These are phyloP conservation scores for Aristolochia contorta DNA, from an alignment of 164 flowering plant species.

Conservation along the genomic window DNA sequence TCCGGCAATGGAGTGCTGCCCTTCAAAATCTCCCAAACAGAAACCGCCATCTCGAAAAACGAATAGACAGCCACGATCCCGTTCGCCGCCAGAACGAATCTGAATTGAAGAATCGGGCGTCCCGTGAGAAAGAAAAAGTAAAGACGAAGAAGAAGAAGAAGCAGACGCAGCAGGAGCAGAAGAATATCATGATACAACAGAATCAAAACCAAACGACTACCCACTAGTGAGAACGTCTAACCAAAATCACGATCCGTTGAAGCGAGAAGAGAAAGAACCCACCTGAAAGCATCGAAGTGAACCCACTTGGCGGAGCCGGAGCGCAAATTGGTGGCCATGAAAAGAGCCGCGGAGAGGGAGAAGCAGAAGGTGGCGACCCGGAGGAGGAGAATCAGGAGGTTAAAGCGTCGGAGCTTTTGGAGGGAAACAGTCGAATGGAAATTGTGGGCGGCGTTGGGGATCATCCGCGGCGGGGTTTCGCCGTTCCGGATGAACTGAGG, in stretches of 20 bases:
- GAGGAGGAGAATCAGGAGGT: slow-evolving; percentile 51
- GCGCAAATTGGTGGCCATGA: slow-evolving; percentile 65
- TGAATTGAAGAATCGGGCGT: slow-evolving; percentile 13
- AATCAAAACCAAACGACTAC: too few relatives aligned
- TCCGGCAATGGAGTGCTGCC: slow-evolving; percentile 61
- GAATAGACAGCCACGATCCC: slow-evolving; percentile 67
- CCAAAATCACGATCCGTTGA: too few relatives aligned
- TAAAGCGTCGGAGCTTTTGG: slow-evolving; percentile 70
- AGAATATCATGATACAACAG: too few relatives aligned
- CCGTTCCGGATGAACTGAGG: slow-evolving; percentile 47
- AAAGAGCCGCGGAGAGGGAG: slow-evolving; percentile 56
- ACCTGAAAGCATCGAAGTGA: slow-evolving; percentile 73
- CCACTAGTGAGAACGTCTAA: too few relatives aligned
- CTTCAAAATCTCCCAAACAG: slow-evolving; percentile 73
- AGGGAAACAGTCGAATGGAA: slow-evolving; percentile 71
- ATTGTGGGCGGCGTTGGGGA: slow-evolving; percentile 19
- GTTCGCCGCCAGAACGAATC: slow-evolving; percentile 58
- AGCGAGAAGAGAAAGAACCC: not conserved
- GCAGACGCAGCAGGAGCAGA: not conserved
- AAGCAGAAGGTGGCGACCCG: slow-evolving; percentile 66
- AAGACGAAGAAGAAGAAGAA: not conserved
- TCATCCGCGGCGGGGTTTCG: slow-evolving; percentile 20
- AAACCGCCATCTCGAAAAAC: slow-evolving; percentile 50
- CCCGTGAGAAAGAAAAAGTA: not conserved
- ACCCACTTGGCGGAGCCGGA: slow-evolving; percentile 44